Conservation (phyloP, 805 yeast genomes). For the Saccharomyces paradoxus region DNA sequence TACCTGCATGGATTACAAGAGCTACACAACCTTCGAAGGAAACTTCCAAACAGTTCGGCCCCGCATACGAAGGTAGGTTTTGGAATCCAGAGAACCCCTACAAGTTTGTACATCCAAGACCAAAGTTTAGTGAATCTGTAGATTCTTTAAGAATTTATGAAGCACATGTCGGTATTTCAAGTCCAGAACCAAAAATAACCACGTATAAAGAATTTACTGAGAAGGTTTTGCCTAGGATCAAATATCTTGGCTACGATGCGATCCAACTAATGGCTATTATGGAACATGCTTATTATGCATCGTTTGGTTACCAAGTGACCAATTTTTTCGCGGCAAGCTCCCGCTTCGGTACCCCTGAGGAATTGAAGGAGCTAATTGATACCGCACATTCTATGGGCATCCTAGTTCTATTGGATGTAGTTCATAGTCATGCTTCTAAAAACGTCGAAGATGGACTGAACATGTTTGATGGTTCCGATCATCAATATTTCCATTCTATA, state of each 20-base stretch:
- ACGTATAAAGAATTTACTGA: constrained; percentile 76
- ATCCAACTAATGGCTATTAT: constrained; percentile 95
- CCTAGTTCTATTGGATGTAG: constrained; percentile 80
- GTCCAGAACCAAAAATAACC: constrained; percentile 81
- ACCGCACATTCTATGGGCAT: constrained; percentile 86
- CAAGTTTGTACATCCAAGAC: constrained; percentile 56
- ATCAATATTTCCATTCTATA: constrained; percentile 79
- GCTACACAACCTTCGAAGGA: constrained; percentile 69
- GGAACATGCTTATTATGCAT: constrained; percentile 98
- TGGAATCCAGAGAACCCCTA: constrained; percentile 76
- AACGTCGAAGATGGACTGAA: constrained; percentile 91
- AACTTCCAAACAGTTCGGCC: constrained; percentile 33
- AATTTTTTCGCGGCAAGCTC: constrained; percentile 86
- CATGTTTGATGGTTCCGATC: constrained; percentile 89
- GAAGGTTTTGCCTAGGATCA: constrained; percentile 75
- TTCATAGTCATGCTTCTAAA: constrained; percentile 92
- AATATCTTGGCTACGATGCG: constrained; percentile 80
- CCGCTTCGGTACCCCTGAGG: constrained; percentile 92
- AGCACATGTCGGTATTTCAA: constrained; percentile 91
- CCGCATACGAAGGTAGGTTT: constrained; percentile 74
- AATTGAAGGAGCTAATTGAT: constrained; percentile 81
- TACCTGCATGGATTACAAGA: constrained; percentile 84
- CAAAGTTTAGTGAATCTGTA: constrained; percentile 38
- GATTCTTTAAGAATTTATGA: constrained; percentile 71
- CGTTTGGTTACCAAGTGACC: constrained; percentile 95